Base-by-base conservation (phyloP, 805 yeast species). In the Metschnikowia sp. region DNA sequence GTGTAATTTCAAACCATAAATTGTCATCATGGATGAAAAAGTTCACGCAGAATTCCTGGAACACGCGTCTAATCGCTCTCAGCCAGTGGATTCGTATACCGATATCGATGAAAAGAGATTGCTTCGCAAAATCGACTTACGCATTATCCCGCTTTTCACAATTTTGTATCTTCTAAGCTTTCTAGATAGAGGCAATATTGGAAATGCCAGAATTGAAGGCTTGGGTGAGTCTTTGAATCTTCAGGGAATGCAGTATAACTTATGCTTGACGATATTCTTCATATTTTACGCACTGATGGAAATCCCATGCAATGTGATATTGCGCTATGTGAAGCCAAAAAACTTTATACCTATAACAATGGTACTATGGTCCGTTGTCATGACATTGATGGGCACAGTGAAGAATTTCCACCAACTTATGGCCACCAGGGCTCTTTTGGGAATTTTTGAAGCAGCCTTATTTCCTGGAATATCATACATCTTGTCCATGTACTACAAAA, bases 181-280 rank as follows among this genome's bases (percentile, higher is more conserved):
- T 60, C 68, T 88, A 59, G 95, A 88, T 63, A 74, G 95, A 64
- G 91, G 87, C 49, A 88, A 88, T 63, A 85, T 88, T 51, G 81
- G 91, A 29, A 87, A 88, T 64, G 95, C 96, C 9, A 81, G 81
- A 49, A 77, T 84, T 45, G 86, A 86, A 59, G 89, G 89, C 10
- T 71, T 88, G 72, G 72, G 73, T 18, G 65, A 58, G 1, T 85
- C 82, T 47, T 63, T 88, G 31, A 57, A 72, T 12, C 69, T 88
- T 36, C 61, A 64, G 2, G 84, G 84, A 11, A 73, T 74, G 55
- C 83, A 85, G 57, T 85, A 75, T 69, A 81, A 83, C 58, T 74
- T 74, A 31, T 84, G 86, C 5, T 71, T 86, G 52, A 81, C 88
- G 5, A 77, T 85, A 6, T 86, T 86, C 63, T 86, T 84, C 55